Percentiles rank a stretch among this genome's conserved stretches.
phyloP scores from a whole-genome alignment of 2,329 filamentous ascomycete genomes.

The Alternaria consortialis region DNA sequence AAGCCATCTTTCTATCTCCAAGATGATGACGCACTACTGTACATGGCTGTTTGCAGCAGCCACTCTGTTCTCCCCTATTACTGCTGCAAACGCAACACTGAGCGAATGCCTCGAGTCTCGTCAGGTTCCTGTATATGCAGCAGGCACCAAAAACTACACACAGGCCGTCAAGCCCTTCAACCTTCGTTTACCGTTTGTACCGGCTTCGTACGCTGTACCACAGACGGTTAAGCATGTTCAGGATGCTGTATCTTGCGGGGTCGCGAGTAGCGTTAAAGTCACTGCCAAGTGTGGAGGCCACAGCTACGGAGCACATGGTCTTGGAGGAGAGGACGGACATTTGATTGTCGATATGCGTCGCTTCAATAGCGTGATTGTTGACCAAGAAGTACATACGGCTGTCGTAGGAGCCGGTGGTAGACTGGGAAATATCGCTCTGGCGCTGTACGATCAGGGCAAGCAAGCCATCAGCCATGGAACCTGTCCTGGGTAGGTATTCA shows the following conservation, averaged over 20 bases:
- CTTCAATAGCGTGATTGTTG: slow-evolving; percentile 55
- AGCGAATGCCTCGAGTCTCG: slow-evolving; percentile 30
- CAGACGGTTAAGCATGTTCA: slow-evolving; percentile 61
- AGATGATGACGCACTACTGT: slow-evolving; percentile 8
- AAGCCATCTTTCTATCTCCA: slow-evolving; percentile 1
- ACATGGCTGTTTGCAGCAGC: slow-evolving; percentile 14
- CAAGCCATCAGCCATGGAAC: slow-evolving; percentile 60
- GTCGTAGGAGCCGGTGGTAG: slow-evolving; percentile 58
- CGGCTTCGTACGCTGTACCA: slow-evolving; percentile 65
- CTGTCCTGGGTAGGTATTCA: slow-evolving; percentile 57
- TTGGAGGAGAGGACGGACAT: slow-evolving; percentile 58
- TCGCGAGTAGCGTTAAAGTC: slow-evolving; percentile 58
- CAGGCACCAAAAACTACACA: slow-evolving; percentile 36
- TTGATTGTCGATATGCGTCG: slow-evolving; percentile 58
- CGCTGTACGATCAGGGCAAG: slow-evolving; percentile 42
- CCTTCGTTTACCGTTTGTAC: slow-evolving; percentile 48
- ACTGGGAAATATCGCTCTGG: slow-evolving; percentile 48
- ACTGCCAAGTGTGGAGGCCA: slow-evolving; percentile 70
- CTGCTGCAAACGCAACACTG: slow-evolving; percentile 18
- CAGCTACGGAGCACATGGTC: slow-evolving; percentile 63
- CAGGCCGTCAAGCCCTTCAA: slow-evolving; percentile 44
- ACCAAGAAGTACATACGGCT: slow-evolving; percentile 52
- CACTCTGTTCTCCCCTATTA: slow-evolving; percentile 13
- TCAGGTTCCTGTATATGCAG: slow-evolving; percentile 29
- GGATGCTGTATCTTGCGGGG: slow-evolving; percentile 65